Evolutionary conservation across 768 basidiomycete species (phyloP), one percentile per base, ranked within the genome.

Genomic region (Sporobolomyces pararoseus): DNA sequence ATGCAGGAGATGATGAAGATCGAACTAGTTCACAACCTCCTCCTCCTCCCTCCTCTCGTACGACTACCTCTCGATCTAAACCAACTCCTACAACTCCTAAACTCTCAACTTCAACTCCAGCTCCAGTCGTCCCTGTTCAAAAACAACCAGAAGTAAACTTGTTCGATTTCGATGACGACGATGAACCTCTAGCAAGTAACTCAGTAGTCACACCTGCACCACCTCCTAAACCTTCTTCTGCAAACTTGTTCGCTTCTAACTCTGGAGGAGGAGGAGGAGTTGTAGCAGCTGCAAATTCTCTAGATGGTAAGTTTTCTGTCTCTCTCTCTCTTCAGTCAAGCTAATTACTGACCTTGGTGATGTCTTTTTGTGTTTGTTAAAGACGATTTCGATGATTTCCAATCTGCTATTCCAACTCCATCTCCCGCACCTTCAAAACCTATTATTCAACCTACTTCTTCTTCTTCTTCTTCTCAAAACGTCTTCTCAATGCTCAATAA

Each of bases 1-100:
- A 95, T 73, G 96, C 95, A 17, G 95, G 95, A 2, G 83, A 84
- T 46, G 91, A 91, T 67, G 94, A 97, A 69, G 92, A 95, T 46
- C 50, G 27, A 2, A 13, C 51, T 23, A 13, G 25, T 13, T 32
- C 54, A 47, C 70, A 27, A 62, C 63, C 70, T 14, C 31, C 50
- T 47, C 6, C 19, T 29, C 13, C 39, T 17, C 19, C 0, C 31
- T n/a, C 16, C 35, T 3, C 10, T 12, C 23, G 49, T 19, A 31
- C 51, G 1, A 7, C 54, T 23, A 35, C 54, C 31, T 42, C 51
- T 19, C 37, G 25, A 14, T 51, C 51, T 25, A 39, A 60, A 59
- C 55, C 42, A 3, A 50, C 63, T 16, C 29, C 19, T 25, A 44
- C 29, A 19, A 44, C 47, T 27, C 39, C 39, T 23, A 25, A 53